A percentile compares a stretch with the other conserved stretches of the same genome.
Conservation (phyloP, 2,329 filamentous ascomycete genomes). For the Aspergillus costaricaensis region DNA sequence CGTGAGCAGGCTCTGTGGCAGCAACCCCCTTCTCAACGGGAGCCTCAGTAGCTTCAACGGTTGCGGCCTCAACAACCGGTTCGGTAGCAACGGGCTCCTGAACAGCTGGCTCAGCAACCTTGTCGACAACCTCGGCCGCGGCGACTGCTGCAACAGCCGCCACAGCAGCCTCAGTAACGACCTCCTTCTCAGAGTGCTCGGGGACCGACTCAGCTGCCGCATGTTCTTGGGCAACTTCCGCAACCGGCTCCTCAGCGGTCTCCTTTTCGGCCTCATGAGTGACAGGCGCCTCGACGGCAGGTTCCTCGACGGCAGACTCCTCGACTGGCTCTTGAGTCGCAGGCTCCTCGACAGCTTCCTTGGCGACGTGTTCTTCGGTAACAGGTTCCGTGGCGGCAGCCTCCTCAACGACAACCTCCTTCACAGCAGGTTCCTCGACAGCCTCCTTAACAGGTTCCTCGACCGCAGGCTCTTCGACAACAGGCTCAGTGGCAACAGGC, state of each 20-base stretch:
- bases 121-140: conserved; percentile 13
- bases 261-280: conserved; percentile 10
- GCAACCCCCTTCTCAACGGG: conserved; percentile 11
- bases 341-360: conserved; percentile 8
- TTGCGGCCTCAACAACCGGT: background rate
- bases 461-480: conserved; percentile 6
- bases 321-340: no score
- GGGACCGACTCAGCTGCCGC: conserved; percentile 12
- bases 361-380: background rate
- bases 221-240: background rate
- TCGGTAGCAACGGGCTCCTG: conserved; percentile 5
- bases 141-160: conserved; percentile 5
- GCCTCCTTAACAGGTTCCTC: conserved; percentile 4
- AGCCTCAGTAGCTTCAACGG: conserved; percentile 2
- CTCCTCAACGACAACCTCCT: conserved; percentile 10
- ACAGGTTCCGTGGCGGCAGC: background rate
- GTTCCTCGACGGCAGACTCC: background rate
- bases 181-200: background rate
- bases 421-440: conserved; percentile 10
- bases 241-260: conserved; percentile 6
- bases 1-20: conserved; percentile 4
- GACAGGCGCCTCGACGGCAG: conserved; percentile 13
- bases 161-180: conserved; percentile 7
- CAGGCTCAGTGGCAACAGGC: conserved; percentile 8
- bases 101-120: conserved; percentile 7